Evolutionary conservation across 331 rosid species (phyloP).

Genomic region (Malus hybrid): DNA sequence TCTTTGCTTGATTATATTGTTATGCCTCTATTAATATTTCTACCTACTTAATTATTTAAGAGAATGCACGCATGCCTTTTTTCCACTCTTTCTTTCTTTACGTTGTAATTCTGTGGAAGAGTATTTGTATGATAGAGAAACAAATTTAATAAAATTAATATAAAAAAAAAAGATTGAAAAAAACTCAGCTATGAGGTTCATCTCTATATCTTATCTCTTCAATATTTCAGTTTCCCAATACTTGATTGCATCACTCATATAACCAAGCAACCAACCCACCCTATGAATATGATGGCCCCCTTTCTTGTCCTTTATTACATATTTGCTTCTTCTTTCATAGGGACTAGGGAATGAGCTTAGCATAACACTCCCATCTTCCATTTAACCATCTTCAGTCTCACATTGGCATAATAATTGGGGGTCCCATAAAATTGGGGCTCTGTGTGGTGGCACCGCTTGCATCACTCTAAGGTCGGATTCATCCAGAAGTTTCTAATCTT

Average conservation of each 20-base stretch:
- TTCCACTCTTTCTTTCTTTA: slow-evolving; percentile 17
- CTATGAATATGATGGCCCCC: neutral
- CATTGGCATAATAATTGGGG: too few relatives aligned
- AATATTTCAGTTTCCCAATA: neutral
- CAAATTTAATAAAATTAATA: neutral
- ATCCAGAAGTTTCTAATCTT: too few relatives aligned
- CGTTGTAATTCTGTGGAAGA: slow-evolving; percentile 21
- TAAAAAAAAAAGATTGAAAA: slow-evolving; percentile 9
- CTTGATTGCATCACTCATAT: neutral
- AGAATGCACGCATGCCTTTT: slow-evolving; percentile 3
- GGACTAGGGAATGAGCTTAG: neutral
- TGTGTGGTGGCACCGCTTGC: too few relatives aligned
- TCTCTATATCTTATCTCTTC: neutral
- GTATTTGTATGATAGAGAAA: slow-evolving; percentile 30
- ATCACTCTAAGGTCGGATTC: rapidly evolving
- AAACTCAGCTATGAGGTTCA: slow-evolving; percentile 22
- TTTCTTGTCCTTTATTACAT: neutral
- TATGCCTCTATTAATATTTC: neutral
- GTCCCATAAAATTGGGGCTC: too few relatives aligned
- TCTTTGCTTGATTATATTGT: too few relatives aligned
- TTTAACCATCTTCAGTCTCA: neutral
- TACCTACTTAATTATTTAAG: neutral
- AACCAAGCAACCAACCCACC: neutral
- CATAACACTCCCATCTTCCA: neutral
- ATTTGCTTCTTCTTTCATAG: neutral